phyloP scores from a whole-genome alignment of 2,329 filamentous ascomycete species.

The Myotisia sp. region DNA sequence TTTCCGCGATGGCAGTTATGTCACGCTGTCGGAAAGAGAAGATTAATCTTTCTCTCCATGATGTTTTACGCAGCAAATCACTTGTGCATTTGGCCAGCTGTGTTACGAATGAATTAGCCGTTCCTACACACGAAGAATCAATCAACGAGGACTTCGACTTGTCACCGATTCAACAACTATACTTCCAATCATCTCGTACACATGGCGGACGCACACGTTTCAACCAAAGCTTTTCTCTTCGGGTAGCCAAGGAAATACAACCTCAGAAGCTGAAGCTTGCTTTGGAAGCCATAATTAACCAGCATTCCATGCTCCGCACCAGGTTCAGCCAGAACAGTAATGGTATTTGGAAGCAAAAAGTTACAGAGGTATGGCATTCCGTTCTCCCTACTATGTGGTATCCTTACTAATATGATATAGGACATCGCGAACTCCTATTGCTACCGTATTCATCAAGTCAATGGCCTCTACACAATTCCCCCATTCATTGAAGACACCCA shows the following conservation, averaged over 20 bases:
- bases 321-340: constrained; percentile 12
- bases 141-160: constrained; percentile 12
- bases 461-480: constrained; percentile 15
- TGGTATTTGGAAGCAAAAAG: constrained; percentile 9
- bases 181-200: constrained; percentile 9
- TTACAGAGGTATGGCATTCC: constrained; percentile 16
- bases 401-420: constrained; percentile 9
- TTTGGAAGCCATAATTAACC: constrained; percentile 10
- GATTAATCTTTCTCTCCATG: constrained; percentile 34
- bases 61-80: constrained; percentile 35
- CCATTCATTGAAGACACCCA: constrained; percentile 15
- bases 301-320: constrained; percentile 16
- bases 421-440: constrained; percentile 10
- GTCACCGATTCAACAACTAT: constrained; percentile 16
- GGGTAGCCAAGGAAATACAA: constrained; percentile 6
- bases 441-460: constrained; percentile 7
- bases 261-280: constrained; percentile 4
- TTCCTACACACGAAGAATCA: constrained; percentile 8
- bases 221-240: constrained; percentile 16
- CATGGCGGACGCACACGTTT: constrained; percentile 9
- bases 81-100: constrained; percentile 25
- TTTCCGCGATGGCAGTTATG: constrained; percentile 38
- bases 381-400: constrained; percentile 17
- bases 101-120: constrained; percentile 20
- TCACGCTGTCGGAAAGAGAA: constrained; percentile 34